Conservation (phyloP, 176 grass and related monocot genomes). For the Phragmites australis region DNA sequence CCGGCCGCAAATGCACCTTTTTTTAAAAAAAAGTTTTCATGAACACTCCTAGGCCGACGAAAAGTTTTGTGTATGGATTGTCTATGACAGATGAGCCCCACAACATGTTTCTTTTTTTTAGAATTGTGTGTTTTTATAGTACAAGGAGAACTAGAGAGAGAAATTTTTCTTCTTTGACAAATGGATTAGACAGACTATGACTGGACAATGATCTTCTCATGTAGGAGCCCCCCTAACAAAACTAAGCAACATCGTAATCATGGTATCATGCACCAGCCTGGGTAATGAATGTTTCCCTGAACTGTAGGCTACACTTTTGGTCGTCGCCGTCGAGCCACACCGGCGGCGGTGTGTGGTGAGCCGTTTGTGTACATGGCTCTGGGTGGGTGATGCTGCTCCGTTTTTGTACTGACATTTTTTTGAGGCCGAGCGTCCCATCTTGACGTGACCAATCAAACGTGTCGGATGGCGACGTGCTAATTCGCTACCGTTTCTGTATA, state of each 20-base stretch:
- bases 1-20: background rate
- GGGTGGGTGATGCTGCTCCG: background rate
- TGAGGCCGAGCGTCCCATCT: background rate
- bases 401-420: background rate
- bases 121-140: no score
- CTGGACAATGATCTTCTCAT: background rate
- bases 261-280: background rate
- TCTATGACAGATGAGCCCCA: no score
- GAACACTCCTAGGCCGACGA: background rate
- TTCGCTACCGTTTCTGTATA: background rate
- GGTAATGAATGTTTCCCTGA: constrained; percentile 18
- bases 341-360: background rate
- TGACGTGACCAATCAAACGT: background rate
- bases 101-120: no score
- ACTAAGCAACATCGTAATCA: background rate
- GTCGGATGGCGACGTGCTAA: background rate
- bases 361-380: background rate
- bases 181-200: no score
- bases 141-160: no score
- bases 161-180: no score
- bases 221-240: background rate
- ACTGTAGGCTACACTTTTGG: background rate
- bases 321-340: background rate
- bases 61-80: background rate
- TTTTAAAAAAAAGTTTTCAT: background rate